Evolutionary conservation across 2,329 filamentous ascomycete genomes (phyloP), one percentile per base, ranked within the genome.

Genomic region (Colletotrichum tanaceti): DNA sequence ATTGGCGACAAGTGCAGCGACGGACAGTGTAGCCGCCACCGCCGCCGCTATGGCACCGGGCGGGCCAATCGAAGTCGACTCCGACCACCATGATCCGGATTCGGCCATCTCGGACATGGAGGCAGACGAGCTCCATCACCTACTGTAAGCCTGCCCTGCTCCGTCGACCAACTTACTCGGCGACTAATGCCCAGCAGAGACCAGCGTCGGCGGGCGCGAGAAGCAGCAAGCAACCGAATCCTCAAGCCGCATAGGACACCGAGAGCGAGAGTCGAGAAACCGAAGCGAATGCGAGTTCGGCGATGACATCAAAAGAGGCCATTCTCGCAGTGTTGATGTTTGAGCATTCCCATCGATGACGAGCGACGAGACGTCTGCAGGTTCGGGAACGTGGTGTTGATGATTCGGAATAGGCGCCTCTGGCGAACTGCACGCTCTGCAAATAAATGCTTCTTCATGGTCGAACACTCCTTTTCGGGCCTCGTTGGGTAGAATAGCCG

Each of bases 211-310:
- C 52, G 62, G 24, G 47, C 41, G 9, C 54, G 65, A 47, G 61
- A 68, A 4, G 47, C 65, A n/a, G 52, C 22, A 7, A 41, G 47
- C 22, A 65, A 35, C 13, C 47, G 65, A 20, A 54, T 50, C 5
- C 24, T 54, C 9, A 35, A 59, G 28, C 35, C 49, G 20, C 54
- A 52, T 1, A 55, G 55, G 18, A 59, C 32, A 5, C 61, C 35
- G 1, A 60, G 43, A n/a, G 65, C 43, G 11, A 43, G 65, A 28
- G 50, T 68, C 0, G 54, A 59, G 20, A 68, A 54, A n/a, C 38
- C 63, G 16, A 68, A 65, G 16, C 46, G 49, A 20, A 60, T 68
- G 38, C n/a, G 65, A 16, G 20, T 55, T 32, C 65, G 65, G 41
- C 20, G 52, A 7, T 54, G 32, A 54, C n/a, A 22, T 3, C n/a